These are phyloP conservation scores for Elsinoe ampelina DNA, from an alignment of 2,329 filamentous ascomycete species.

Conservation along the genomic window DNA sequence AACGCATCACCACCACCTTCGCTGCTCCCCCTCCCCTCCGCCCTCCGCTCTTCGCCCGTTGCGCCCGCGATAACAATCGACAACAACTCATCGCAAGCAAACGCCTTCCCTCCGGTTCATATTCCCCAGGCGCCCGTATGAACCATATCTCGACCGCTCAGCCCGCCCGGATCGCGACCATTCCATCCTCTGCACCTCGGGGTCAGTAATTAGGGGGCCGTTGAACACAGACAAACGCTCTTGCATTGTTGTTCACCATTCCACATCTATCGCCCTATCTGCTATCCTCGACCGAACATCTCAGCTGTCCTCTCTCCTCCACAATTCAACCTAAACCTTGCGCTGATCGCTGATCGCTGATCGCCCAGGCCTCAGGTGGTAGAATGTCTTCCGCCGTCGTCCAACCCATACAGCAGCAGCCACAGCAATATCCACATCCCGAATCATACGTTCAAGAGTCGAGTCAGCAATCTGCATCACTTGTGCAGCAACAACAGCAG, in stretches of 20 bases:
- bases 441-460: constrained; percentile 11
- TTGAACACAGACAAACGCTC: constrained; percentile 12
- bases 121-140: not conserved
- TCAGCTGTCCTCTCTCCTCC: constrained; percentile 1
- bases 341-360: constrained; percentile 10
- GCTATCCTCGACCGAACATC: constrained; percentile 10
- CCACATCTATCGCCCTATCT: constrained; percentile 2
- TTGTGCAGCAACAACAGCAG: constrained; percentile 17
- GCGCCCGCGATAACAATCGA: constrained; percentile 13
- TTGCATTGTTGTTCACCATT: constrained; percentile 11
- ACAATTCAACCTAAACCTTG: constrained; percentile 12
- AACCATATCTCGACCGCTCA: constrained; percentile 11
- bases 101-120: not conserved
- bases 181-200: constrained; percentile 3
- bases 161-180: constrained; percentile 12
- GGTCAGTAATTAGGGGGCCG: constrained; percentile 13
- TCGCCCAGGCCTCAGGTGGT: constrained; percentile 12
- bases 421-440: constrained; percentile 21
- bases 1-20: constrained; percentile 1
- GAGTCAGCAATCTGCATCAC: constrained; percentile 13
- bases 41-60: constrained; percentile 10
- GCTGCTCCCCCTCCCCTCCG: not conserved
- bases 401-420: constrained; percentile 22
- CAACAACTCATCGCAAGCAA: not conserved
- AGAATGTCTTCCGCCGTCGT: constrained; percentile 28